Evolutionary conservation across 108 stramenopile species (phyloP), one percentile per base, ranked within the genome.

Genomic region (Cyclotella atomus): DNA sequence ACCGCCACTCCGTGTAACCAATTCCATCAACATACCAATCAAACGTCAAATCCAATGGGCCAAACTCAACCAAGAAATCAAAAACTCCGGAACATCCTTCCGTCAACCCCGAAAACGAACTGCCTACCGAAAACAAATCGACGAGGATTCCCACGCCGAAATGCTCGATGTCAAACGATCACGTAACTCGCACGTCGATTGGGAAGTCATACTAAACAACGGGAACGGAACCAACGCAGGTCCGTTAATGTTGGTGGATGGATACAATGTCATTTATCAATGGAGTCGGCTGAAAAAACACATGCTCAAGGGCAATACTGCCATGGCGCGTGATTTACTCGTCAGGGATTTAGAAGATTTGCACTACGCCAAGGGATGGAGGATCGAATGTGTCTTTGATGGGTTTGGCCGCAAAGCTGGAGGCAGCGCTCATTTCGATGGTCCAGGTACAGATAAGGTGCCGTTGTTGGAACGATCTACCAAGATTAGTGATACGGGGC

Each of bases 361-460:
- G 67, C 72, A 85, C 32, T 60, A 63, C 15, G 45, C 89, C 23
- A 88, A 87, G 55, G 88, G 93, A 47, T 95, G 93, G 93, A 57
- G 93, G 57, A 87, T 95, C 36, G 91, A 95, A 72, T 87, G 87
- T 28, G 93, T 95, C 32, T 95, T 91, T 81, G 93, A 95, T 75
- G 93, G 93, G 3, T 82, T 83, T 43, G 88, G 90, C 53, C 44
- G 80, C 33, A 68, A 59, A 17, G 46, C 43, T 14, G 59, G 53
- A 21, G 86, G 90, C 17, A 55, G 76, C 34, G 77, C 76, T 4
- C 83, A 86, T 3, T 72, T 85, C 2, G 84, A 79, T 45, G 49
- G 12, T 32, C 38, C 6, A 9, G 12, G 6, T 41, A 41, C 38
- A 12, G 29, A 60, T n/a, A 38, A 56, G 32, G 45, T 72, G 41